These are phyloP conservation scores for Earliella scabrosa DNA, from an alignment of 1,284 basidiomycete species.

Conservation along the genomic window DNA sequence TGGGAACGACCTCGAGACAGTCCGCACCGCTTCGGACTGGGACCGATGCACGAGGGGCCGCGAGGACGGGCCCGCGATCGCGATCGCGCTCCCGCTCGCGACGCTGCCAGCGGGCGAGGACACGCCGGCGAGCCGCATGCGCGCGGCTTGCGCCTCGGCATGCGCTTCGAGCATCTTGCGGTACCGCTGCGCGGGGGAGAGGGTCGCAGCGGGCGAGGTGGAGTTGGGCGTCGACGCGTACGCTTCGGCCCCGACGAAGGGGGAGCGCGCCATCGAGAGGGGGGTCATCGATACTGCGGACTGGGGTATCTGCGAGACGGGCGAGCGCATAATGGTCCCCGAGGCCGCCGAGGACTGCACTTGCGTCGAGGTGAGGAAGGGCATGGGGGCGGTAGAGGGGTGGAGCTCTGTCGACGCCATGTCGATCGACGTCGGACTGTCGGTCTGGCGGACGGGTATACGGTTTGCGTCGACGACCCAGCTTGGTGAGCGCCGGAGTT, in stretches of 20 bases:
- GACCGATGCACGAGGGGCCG: conserved; percentile 14
- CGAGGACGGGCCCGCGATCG: conserved; percentile 8
- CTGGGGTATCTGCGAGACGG: conserved; percentile 7
- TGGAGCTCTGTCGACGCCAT: conserved; percentile 19
- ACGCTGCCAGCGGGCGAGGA: neutral
- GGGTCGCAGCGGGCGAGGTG: conserved; percentile 18
- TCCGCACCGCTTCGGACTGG: conserved; percentile 13
- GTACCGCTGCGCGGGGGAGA: conserved; percentile 19
- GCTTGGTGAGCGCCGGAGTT: conserved; percentile 8
- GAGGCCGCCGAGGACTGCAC: neutral
- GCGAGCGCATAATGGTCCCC: conserved; percentile 5
- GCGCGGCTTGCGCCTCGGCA: conserved; percentile 20
- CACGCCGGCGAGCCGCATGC: conserved; percentile 6
- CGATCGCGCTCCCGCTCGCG: neutral
- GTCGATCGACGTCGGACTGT: conserved; percentile 26
- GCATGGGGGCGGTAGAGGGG: conserved; percentile 11
- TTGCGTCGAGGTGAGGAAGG: conserved; percentile 15
- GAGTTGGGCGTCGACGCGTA: conserved; percentile 17
- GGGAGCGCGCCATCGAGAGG: conserved; percentile 6
- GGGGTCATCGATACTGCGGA: conserved; percentile 3
- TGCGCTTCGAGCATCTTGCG: conserved; percentile 27
- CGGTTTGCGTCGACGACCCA: conserved; percentile 20
- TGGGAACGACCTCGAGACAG: conserved; percentile 13
- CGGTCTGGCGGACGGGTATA: conserved; percentile 9
- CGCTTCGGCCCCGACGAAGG: conserved; percentile 1